Percentiles rank a stretch among this genome's conserved stretches.
Evolutionary conservation across 768 basidiomycete species (phyloP).

Genomic region (Strobilomyces dryophilus): DNA sequence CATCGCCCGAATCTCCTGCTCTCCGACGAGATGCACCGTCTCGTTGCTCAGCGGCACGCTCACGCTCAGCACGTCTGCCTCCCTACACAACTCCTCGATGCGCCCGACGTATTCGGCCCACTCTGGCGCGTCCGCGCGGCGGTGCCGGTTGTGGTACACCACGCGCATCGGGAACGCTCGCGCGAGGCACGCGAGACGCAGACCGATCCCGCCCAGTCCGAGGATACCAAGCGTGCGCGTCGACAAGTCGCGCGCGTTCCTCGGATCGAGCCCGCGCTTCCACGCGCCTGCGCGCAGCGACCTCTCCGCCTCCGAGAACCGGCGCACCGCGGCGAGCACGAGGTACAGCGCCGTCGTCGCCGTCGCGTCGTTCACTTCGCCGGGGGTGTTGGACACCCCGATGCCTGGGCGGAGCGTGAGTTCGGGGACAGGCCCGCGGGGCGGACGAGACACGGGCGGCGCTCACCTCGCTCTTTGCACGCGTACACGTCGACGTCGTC

Average conservation of each 20-base stretch:
- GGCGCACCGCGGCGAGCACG: conserved; percentile 70
- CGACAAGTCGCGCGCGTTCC: conserved; percentile 57
- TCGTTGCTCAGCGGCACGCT: conserved; percentile 76
- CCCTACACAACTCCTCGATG: conserved; percentile 55
- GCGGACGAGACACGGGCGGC: not conserved
- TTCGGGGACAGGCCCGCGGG: not conserved
- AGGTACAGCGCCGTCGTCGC: conserved; percentile 87
- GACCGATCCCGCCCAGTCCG: conserved; percentile 75
- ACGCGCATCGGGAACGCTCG: conserved; percentile 88
- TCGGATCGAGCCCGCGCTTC: conserved; percentile 51
- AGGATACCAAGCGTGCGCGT: conserved; percentile 69
- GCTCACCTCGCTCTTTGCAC: conserved; percentile 68
- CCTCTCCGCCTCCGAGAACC: conserved; percentile 63
- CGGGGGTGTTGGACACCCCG: conserved; percentile 81
- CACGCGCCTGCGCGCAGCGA: conserved; percentile 50
- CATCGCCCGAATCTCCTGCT: conserved; percentile 69
- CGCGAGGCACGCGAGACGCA: conserved; percentile 63
- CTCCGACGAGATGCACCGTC: conserved; percentile 69
- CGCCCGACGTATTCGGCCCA: conserved; percentile 80
- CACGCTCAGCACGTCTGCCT: conserved; percentile 81
- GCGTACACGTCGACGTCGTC: conserved; percentile 76
- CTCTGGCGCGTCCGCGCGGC: conserved; percentile 50
- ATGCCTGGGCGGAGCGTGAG: conserved; percentile 36
- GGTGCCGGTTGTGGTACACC: conserved; percentile 71
- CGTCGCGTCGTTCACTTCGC: conserved; percentile 87